These are phyloP conservation scores for Tulasnella sp. DNA, from an alignment of 768 basidiomycete genomes.

Conservation along the genomic window DNA sequence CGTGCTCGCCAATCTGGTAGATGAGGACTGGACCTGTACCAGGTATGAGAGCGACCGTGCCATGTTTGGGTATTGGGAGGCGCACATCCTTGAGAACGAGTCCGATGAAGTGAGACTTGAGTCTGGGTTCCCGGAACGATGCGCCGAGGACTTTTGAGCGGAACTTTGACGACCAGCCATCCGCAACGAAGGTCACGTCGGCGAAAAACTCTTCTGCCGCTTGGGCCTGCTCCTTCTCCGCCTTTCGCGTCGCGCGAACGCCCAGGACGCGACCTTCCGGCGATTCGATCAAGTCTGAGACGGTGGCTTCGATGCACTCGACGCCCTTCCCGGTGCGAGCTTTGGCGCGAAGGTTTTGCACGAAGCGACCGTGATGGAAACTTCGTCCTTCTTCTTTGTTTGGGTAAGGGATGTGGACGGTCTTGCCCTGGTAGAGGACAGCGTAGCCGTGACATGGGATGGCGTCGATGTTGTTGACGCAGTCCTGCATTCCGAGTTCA, in stretches of 20 bases:
- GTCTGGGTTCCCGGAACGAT: conserved; percentile 36
- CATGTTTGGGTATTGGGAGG: conserved; percentile 70
- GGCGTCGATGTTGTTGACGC: conserved; percentile 85
- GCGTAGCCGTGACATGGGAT: conserved; percentile 82
- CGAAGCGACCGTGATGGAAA: conserved; percentile 92
- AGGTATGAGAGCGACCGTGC: conserved; percentile 78
- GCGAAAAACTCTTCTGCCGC: conserved; percentile 55
- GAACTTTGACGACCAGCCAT: conserved; percentile 96
- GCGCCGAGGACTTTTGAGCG: conserved; percentile 49
- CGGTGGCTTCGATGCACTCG: conserved; percentile 81
- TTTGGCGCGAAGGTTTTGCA: conserved; percentile 69
- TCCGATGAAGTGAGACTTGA: conserved; percentile 80
- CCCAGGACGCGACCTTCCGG: conserved; percentile 58
- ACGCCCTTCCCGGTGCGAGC: conserved; percentile 61
- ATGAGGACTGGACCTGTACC: conserved; percentile 83
- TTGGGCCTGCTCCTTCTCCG: conserved; percentile 40
- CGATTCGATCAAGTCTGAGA: conserved; percentile 66
- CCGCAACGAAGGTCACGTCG: conserved; percentile 80
- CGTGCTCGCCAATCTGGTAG: conserved; percentile 85
- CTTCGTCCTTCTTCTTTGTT: conserved; percentile 64
- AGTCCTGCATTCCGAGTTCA: conserved; percentile 69
- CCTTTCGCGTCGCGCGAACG: conserved; percentile 55
- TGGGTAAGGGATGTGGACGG: conserved; percentile 89
- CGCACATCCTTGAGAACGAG: conserved; percentile 71
- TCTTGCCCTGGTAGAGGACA: conserved; percentile 60